phyloP scores from a whole-genome alignment of 2,329 filamentous ascomycete species.

The Aspergillus uvarum region DNA sequence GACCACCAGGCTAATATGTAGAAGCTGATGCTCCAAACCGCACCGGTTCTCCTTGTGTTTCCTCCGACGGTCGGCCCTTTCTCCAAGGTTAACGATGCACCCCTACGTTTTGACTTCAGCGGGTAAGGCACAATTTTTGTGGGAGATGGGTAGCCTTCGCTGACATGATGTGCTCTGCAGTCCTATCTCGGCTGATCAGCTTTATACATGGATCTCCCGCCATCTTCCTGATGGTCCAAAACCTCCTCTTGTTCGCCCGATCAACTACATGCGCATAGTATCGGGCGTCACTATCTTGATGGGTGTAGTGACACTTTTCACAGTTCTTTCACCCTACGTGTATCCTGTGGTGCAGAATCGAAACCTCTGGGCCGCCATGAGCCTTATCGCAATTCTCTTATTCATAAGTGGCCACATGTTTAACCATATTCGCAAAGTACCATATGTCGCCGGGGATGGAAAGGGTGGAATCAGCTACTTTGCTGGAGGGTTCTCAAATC shows the following conservation, averaged over 20 bases:
- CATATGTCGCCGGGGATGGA: constrained; percentile 84
- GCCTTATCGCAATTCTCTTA: constrained; percentile 81
- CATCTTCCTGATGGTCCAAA: constrained; percentile 77
- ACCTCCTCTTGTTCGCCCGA: constrained; percentile 74
- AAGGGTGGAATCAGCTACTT: constrained; percentile 87
- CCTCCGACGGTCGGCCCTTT: constrained; percentile 79
- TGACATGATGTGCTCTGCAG: constrained; percentile 44
- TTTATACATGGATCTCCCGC: constrained; percentile 75
- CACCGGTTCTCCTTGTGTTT: constrained; percentile 85
- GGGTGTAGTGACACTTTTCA: constrained; percentile 66
- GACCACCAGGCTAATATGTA: constrained; percentile 14
- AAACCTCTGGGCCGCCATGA: constrained; percentile 89
- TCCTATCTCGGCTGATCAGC: constrained; percentile 70
- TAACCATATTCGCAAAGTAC: constrained; percentile 95
- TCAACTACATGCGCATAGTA: constrained; percentile 80
- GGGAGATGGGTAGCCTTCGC: background rate
- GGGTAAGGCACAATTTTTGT: constrained; percentile 57
- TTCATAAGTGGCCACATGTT: constrained; percentile 99
- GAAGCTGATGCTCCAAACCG: constrained; percentile 89
- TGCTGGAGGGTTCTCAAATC: constrained; percentile 86
- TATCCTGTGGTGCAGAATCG: constrained; percentile 82
- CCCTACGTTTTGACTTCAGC: constrained; percentile 81
- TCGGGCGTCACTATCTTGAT: constrained; percentile 67
- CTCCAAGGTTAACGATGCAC: constrained; percentile 67
- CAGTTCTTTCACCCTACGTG: constrained; percentile 74